These are phyloP conservation scores for Colletotrichum navitas DNA, from an alignment of 2,329 filamentous ascomycete species.

Conservation along the genomic window DNA sequence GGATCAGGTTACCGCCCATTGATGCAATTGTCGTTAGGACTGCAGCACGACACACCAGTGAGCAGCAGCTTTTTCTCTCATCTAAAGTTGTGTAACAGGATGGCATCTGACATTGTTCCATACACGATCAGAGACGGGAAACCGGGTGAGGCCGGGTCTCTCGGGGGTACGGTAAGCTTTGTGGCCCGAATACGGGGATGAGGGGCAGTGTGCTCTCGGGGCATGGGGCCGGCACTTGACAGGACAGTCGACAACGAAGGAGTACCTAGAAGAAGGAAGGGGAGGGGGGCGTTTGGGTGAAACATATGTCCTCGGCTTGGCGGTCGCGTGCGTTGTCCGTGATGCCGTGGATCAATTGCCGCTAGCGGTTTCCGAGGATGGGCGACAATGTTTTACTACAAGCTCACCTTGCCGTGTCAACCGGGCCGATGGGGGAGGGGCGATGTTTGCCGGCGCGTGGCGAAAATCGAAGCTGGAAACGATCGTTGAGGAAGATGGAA, in stretches of 20 bases:
- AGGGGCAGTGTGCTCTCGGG: background rate
- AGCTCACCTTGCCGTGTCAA: background rate
- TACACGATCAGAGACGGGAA: background rate
- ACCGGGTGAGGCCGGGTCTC: background rate
- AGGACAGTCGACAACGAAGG: background rate
- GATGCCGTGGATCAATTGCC: slow-evolving; percentile 3
- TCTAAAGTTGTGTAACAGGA: background rate
- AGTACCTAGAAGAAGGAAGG: too few species aligned
- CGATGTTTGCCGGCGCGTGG: background rate
- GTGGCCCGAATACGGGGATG: background rate
- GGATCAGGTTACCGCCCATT: background rate
- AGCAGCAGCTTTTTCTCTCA: background rate
- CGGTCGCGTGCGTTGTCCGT: background rate
- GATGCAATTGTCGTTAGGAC: background rate
- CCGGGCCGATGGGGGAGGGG: background rate
- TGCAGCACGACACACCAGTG: background rate
- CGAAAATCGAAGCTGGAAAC: slow-evolving; percentile 20
- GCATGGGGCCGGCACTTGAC: background rate
- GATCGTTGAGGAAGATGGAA: background rate
- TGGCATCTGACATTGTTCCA: background rate
- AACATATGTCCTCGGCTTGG: background rate
- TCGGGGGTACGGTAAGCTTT: background rate
- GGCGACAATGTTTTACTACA: too few species aligned
- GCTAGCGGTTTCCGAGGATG: background rate
- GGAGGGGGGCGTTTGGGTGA: background rate